Conservation (phyloP, 1,284 basidiomycete genomes). For the Phaffia rhodozyma region DNA sequence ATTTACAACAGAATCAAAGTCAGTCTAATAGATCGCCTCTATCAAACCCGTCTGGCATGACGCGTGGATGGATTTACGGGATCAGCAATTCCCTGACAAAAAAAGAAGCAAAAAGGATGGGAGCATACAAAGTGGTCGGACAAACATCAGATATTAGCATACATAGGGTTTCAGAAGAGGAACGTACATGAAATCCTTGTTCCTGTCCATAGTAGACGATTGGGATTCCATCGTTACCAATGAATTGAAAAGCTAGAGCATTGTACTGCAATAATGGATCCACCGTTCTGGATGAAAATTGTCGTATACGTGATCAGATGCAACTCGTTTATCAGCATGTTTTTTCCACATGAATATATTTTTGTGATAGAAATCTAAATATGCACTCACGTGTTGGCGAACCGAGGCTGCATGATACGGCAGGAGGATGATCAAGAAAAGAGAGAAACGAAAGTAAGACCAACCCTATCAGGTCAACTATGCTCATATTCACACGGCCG, state of each 20-base stretch:
- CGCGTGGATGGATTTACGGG: constrained; percentile 39
- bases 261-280: constrained; percentile 39
- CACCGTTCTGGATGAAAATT: constrained; percentile 19
- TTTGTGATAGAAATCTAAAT: no score
- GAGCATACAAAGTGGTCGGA: no score
- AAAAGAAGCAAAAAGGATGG: no score
- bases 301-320: constrained; percentile 27
- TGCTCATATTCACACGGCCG: no score
- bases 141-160: no score
- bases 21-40: not conserved
- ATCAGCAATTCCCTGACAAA: constrained; percentile 41
- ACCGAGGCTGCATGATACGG: constrained; percentile 41
- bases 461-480: no score
- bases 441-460: no score
- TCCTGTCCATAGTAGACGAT: constrained; percentile 58
- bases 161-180: no score
- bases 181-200: constrained; percentile 42
- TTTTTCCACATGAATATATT: no score
- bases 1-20: not conserved
- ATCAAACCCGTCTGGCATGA: not conserved
- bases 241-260: constrained; percentile 53
- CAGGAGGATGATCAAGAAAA: no score
- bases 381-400: constrained; percentile 43
- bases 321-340: constrained; percentile 32
- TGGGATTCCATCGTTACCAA: constrained; percentile 46